Conservation (phyloP, 305 asterid species). For the Solanum hybrid region DNA sequence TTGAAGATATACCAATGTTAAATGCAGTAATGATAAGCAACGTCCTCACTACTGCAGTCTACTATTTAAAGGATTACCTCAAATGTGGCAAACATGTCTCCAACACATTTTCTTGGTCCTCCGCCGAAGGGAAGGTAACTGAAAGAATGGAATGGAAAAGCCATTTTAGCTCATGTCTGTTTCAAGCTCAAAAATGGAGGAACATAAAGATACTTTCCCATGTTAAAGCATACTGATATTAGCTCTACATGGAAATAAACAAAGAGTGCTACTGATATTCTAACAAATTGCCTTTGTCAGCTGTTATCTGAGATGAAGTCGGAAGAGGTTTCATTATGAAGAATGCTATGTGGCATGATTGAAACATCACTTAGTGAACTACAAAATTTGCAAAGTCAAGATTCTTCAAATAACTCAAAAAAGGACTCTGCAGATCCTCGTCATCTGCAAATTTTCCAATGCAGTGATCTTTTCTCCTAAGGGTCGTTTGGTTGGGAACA, state of each 20-base stretch:
- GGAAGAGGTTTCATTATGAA: neutral
- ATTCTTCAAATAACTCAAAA: neutral
- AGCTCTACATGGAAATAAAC: neutral
- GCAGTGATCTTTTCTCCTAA: neutral
- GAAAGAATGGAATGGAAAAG: neutral
- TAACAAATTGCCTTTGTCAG: neutral
- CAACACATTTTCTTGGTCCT: no score
- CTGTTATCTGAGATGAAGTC: neutral
- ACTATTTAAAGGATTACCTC: no score
- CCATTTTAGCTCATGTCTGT: neutral
- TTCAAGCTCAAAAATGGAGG: neutral
- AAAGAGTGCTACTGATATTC: neutral
- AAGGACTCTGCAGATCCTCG: neutral
- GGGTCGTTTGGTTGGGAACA: no score
- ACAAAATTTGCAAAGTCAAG: neutral
- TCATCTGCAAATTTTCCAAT: neutral
- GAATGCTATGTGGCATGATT: neutral
- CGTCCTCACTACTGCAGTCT: no score
- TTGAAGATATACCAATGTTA: no score
- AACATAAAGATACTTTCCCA: neutral
- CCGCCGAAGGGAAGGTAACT: no score
- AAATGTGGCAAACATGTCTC: no score
- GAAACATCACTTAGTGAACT: neutral
- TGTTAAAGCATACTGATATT: neutral
- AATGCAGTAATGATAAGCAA: no score